phyloP scores from a whole-genome alignment of 2,329 filamentous ascomycete species.

The Fusarium sp. region DNA sequence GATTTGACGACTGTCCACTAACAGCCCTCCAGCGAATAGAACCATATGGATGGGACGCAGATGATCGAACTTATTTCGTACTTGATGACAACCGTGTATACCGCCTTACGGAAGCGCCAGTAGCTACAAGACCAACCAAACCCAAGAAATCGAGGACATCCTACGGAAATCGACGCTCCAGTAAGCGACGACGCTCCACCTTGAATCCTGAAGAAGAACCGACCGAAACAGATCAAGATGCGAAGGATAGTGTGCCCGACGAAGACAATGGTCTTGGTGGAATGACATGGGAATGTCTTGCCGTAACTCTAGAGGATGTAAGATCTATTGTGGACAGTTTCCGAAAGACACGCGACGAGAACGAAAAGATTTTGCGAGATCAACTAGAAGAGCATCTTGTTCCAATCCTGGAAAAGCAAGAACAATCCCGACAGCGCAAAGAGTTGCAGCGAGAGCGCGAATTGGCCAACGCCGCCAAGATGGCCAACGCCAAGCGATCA shows the following conservation, averaged over 20 bases:
- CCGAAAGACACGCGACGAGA: slow-evolving; percentile 80
- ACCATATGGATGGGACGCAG: slow-evolving; percentile 86
- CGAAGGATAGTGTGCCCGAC: slow-evolving; percentile 48
- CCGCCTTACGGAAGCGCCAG: slow-evolving; percentile 80
- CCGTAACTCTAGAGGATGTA: slow-evolving; percentile 84
- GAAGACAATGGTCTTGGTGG: slow-evolving; percentile 77
- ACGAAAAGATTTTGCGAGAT: slow-evolving; percentile 83
- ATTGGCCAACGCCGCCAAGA: slow-evolving; percentile 81
- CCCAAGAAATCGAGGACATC: slow-evolving; percentile 70
- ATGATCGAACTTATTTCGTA: slow-evolving; percentile 89
- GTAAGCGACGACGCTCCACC: slow-evolving; percentile 76
- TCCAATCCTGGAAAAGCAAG: slow-evolving; percentile 84
- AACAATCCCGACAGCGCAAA: slow-evolving; percentile 79
- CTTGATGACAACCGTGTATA: slow-evolving; percentile 96
- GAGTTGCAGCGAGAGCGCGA: slow-evolving; percentile 79
- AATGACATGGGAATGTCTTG: slow-evolving; percentile 91
- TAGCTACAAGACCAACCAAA: slow-evolving; percentile 73
- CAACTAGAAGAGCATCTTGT: slow-evolving; percentile 82
- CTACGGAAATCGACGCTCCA: slow-evolving; percentile 70
- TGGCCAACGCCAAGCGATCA: slow-evolving; percentile 94
- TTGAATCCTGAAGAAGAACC: slow-evolving; percentile 51
- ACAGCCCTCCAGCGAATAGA: slow-evolving; percentile 72
- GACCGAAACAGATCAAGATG: slow-evolving; percentile 53
- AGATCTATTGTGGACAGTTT: slow-evolving; percentile 77
- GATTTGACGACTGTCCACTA: slow-evolving; percentile 12